Percentiles rank a stretch among this genome's conserved stretches.
Evolutionary conservation across 345 rosid species (phyloP).

Genomic region (Hypericum androsaemum): DNA sequence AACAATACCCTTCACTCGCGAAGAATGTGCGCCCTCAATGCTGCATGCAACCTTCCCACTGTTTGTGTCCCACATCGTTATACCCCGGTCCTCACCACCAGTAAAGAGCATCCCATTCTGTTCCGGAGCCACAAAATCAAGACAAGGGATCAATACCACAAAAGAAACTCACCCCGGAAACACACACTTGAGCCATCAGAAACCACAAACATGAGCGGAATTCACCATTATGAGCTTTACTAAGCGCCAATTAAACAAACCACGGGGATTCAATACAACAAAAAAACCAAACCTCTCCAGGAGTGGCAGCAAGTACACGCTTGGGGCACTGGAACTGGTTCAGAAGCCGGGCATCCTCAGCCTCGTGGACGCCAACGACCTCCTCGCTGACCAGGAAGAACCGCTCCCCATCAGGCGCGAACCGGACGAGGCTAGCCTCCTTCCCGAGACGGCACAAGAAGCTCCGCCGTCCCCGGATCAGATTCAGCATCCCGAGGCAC

Average conservation of each 20-base stretch:
- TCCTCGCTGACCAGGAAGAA: slow-evolving; percentile 61
- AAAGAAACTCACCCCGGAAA: background rate
- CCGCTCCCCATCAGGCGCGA: slow-evolving; percentile 45
- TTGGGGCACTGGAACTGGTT: slow-evolving; percentile 49
- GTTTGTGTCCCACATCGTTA: slow-evolving; percentile 86
- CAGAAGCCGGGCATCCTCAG: slow-evolving; percentile 76
- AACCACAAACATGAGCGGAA: background rate
- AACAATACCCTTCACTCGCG: slow-evolving; percentile 82
- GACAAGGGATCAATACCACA: background rate
- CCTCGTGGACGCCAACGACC: slow-evolving; percentile 62
- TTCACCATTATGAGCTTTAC: background rate
- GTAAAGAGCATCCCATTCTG: slow-evolving; percentile 71
- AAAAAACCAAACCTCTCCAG: slow-evolving; percentile 55
- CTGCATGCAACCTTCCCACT: slow-evolving; percentile 69
- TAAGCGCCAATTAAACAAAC: background rate
- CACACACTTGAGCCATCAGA: background rate
- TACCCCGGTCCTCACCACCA: slow-evolving; percentile 77
- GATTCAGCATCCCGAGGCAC: slow-evolving; percentile 77
- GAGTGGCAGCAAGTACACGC: slow-evolving; percentile 66
- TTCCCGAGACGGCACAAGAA: slow-evolving; percentile 61
- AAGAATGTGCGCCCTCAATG: slow-evolving; percentile 66
- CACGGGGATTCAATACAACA: background rate
- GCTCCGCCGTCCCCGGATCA: slow-evolving; percentile 81
- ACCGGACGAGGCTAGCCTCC: slow-evolving; percentile 60
- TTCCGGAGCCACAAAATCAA: slow-evolving; percentile 5